Conservation (phyloP, 805 yeast species). For the Danielia oregonensis region DNA sequence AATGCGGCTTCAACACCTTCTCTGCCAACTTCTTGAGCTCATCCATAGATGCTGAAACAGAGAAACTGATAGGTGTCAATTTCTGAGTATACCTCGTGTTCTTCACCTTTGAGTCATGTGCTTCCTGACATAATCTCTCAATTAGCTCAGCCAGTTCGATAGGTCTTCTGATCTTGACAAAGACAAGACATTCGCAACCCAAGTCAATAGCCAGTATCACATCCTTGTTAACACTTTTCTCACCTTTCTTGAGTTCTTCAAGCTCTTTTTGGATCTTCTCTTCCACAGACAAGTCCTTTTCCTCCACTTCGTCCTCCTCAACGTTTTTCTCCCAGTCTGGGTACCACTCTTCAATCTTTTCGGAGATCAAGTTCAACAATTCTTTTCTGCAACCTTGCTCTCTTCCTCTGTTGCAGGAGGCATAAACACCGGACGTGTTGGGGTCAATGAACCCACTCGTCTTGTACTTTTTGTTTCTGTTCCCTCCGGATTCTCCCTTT, state of each 20-base stretch:
- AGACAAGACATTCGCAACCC: conserved; percentile 80
- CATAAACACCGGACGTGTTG: conserved; percentile 81
- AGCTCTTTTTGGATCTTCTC: conserved; percentile 72
- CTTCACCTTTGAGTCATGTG: conserved; percentile 47
- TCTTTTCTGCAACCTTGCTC: conserved; percentile 80
- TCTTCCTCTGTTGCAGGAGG: conserved; percentile 79
- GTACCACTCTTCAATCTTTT: conserved; percentile 34
- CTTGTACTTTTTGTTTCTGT: conserved; percentile 42
- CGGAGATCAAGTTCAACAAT: conserved; percentile 51
- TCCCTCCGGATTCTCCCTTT: conserved; percentile 22
- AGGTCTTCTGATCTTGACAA: conserved; percentile 77
- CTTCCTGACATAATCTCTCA: conserved; percentile 57
- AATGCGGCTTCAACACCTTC: conserved; percentile 62
- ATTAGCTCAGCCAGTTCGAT: conserved; percentile 75
- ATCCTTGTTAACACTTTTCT: conserved; percentile 37
- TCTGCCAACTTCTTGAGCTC: conserved; percentile 61
- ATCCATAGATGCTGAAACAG: conserved; percentile 68
- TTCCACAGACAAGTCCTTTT: conserved; percentile 56
- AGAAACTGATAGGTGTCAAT: conserved; percentile 72
- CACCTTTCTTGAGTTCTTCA: conserved; percentile 50
- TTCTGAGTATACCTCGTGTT: conserved; percentile 73
- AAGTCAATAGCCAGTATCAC: conserved; percentile 57
- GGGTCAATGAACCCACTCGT: conserved; percentile 67
- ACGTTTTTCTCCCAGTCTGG: conserved; percentile 18
- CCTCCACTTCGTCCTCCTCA: conserved; percentile 17